Conservation (phyloP, 768 basidiomycete species). For the Tulasnella sp. region DNA sequence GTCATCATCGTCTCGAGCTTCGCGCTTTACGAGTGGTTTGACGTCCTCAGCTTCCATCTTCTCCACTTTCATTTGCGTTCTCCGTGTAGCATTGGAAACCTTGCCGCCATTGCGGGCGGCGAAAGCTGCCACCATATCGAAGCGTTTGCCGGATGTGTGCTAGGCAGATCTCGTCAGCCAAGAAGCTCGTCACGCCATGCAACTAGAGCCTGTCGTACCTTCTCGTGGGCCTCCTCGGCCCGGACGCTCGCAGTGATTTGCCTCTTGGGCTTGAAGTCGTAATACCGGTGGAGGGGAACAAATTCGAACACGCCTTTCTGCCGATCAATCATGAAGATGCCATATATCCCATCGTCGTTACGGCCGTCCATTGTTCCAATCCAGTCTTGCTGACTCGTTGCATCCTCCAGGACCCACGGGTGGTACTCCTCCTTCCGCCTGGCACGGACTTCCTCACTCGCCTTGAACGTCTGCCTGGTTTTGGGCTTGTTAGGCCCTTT, state of each 20-base stretch:
- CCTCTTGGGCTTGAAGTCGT: slow-evolving; percentile 81
- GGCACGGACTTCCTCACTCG: slow-evolving; percentile 65
- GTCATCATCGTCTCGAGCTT: slow-evolving; percentile 33
- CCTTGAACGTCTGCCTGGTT: slow-evolving; percentile 69
- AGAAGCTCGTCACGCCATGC: neutral
- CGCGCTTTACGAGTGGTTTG: neutral
- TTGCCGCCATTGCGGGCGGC: slow-evolving; percentile 7
- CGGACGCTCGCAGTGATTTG: slow-evolving; percentile 54
- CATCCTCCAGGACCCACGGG: slow-evolving; percentile 88
- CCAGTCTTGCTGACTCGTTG: slow-evolving; percentile 59
- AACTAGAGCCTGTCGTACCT: slow-evolving; percentile 33
- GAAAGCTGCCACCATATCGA: neutral
- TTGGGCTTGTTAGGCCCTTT: slow-evolving; percentile 68
- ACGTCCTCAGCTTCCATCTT: slow-evolving; percentile 1
- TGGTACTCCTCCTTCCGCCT: slow-evolving; percentile 75
- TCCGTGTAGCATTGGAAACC: slow-evolving; percentile 5
- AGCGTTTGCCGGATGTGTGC: neutral
- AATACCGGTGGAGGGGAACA: slow-evolving; percentile 79
- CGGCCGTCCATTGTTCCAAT: slow-evolving; percentile 62
- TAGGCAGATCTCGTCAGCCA: neutral
- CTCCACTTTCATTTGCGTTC: slow-evolving; percentile 1
- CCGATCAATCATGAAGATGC: slow-evolving; percentile 60
- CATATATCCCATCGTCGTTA: slow-evolving; percentile 52
- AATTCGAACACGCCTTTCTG: slow-evolving; percentile 76
- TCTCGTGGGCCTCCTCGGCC: slow-evolving; percentile 52